Evolutionary conservation across 805 yeast species (phyloP).

Genomic region (Ogataea degrootiae): DNA sequence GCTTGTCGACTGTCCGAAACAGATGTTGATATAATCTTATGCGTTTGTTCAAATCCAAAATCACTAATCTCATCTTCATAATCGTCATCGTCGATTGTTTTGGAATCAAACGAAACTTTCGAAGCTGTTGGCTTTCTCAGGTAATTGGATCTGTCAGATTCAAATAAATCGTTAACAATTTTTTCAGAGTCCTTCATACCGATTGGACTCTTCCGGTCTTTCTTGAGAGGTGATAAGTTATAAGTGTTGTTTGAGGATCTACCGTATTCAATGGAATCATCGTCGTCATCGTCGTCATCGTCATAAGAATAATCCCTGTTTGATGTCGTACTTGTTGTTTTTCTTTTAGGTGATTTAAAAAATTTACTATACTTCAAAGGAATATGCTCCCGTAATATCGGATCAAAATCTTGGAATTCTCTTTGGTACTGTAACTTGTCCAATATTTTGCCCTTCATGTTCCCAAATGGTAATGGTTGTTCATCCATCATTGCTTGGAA

Average conservation of each 20-base stretch:
- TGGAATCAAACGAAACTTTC: not conserved
- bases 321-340: not conserved
- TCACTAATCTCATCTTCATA: slow-evolving; percentile 11
- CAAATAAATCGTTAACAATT: slow-evolving; percentile 20
- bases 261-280: slow-evolving; percentile 25
- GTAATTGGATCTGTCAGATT: slow-evolving; percentile 14
- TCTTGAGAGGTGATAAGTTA: slow-evolving; percentile 26
- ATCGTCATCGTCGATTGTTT: not conserved
- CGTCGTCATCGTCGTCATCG: slow-evolving; percentile 2
- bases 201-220: slow-evolving; percentile 5
- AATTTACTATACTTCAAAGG: slow-evolving; percentile 25
- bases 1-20: not conserved
- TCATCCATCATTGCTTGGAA: slow-evolving; percentile 22
- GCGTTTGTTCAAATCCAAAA: slow-evolving; percentile 13
- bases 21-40: slow-evolving; percentile 6
- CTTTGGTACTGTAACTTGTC: slow-evolving; percentile 16
- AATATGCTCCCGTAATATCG: slow-evolving; percentile 24
- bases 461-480: slow-evolving; percentile 27
- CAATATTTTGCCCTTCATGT: slow-evolving; percentile 24
- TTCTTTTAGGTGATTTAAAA: slow-evolving; percentile 11
- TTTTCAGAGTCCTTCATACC: slow-evolving; percentile 23
- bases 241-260: slow-evolving; percentile 16
- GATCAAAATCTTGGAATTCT: slow-evolving; percentile 27
- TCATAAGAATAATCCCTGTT: not conserved
- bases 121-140: not conserved